Evolutionary conservation across 2,329 filamentous ascomycete species (phyloP).

Genomic region (Thermochaetoides dissita): DNA sequence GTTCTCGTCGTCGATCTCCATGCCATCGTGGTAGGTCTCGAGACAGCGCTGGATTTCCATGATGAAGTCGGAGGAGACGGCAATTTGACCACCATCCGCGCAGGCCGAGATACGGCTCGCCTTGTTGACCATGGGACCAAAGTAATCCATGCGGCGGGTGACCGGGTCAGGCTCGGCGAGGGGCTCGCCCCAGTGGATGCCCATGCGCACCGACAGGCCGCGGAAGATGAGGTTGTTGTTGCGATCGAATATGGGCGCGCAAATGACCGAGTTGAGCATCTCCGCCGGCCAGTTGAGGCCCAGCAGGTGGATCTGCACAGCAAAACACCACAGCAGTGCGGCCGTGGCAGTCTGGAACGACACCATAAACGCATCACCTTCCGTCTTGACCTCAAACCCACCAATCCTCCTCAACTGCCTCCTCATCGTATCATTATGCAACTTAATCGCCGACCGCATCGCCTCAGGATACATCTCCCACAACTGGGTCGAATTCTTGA

Average conservation of each 20-base stretch:
- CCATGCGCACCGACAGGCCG: conserved; percentile 91
- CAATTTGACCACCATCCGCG: conserved; percentile 92
- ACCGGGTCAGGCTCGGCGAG: conserved; percentile 94
- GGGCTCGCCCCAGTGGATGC: conserved; percentile 86
- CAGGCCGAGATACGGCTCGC: conserved; percentile 86
- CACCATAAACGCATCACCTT: conserved; percentile 99
- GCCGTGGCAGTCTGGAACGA: conserved; percentile 94
- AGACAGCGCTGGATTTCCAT: conserved; percentile 85
- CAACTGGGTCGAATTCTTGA: conserved; percentile 91
- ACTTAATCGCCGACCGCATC: conserved; percentile 92
- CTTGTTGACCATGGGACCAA: conserved; percentile 98
- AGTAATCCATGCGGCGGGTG: conserved; percentile 97
- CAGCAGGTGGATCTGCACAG: conserved; percentile 75
- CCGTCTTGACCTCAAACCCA: conserved; percentile 97
- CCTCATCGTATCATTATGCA: conserved; percentile 95
- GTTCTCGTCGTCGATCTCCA: conserved; percentile 62
- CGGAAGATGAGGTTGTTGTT: conserved; percentile 85
- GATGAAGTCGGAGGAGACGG: conserved; percentile 93
- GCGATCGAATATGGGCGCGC: conserved; percentile 68
- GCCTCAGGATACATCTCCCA: conserved; percentile 94
- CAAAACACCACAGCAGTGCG: conserved; percentile 90
- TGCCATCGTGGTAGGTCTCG: conserved; percentile 77
- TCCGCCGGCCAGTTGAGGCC: conserved; percentile 89
- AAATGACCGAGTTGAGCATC: conserved; percentile 73
- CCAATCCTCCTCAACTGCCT: conserved; percentile 84